Base-by-base conservation (phyloP, 139 green algal species). In the Nannochloris sp. region DNA sequence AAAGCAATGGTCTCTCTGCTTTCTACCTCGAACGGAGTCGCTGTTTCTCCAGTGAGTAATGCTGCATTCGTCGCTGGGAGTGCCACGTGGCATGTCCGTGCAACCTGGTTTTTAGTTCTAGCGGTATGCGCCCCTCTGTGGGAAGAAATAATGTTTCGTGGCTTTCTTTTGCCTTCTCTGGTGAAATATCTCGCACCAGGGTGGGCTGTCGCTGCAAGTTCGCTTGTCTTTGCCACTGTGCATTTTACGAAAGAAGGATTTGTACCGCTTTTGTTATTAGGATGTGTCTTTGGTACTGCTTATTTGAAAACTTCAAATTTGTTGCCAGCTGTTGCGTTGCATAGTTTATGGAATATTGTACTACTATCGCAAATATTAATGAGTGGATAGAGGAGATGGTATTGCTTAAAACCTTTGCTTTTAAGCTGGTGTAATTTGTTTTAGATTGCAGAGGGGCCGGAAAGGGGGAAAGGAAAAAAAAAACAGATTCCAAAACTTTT, bases 101-200 rank as follows among this genome's bases (percentile, higher is more conserved):
- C 87, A 12, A 88, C 95, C 4, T 97, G 90, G 90, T 75, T 87
- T 19, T 42, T 75, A 12, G 81, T 92, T 6, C 74, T 96, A 19
- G 80, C 73, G 4, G 62, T 95, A 15, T 92, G 82, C 54, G 86
- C 87, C 14, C 90, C 90, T 6, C 66, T 97, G 2, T 98, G 92
- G 92, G 92, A 97, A 71, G 92, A 97, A 80, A 58, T 87, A 29
- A 88, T 97, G 31, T 98, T 98, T 69, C 76, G 92, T 5, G 92
- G 92, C 34, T 98, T 97, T 72, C 72, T 98, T 57, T 73, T 98
- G 36, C 77, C 89, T 3, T 90, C 78, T 5, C 71, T 97, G n/a
- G 76, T 77, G 0, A 64, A 70, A 12, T 89, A 90, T 73, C 79
- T 96, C 67, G 80, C 81, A 2, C 36, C 61, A 1, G 23, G 33